These are phyloP conservation scores for Boletus albobrunnescens DNA, from an alignment of 1,284 basidiomycete genomes.

Conservation along the genomic window DNA sequence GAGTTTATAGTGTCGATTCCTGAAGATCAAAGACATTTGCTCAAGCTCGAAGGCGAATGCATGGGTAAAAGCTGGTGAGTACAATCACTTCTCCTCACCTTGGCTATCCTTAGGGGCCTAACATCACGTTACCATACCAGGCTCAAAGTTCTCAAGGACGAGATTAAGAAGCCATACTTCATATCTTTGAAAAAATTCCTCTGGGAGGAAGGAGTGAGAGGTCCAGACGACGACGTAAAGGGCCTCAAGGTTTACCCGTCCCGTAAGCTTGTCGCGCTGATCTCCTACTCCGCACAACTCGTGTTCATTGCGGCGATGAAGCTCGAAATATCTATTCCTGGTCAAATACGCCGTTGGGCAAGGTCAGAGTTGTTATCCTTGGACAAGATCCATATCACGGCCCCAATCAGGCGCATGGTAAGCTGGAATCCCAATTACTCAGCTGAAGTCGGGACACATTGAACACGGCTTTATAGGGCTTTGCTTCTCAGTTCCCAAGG, in stretches of 20 bases:
- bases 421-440: constrained; percentile 13
- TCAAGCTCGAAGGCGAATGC: constrained; percentile 64
- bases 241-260: constrained; percentile 57
- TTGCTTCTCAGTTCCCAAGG: constrained; percentile 82
- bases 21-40: constrained; percentile 54
- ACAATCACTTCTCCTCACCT: background rate
- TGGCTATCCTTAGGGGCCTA: background rate
- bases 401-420: constrained; percentile 69
- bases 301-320: constrained; percentile 25
- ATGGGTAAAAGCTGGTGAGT: constrained; percentile 73
- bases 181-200: constrained; percentile 66
- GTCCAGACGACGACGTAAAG: constrained; percentile 43
- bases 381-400: constrained; percentile 78
- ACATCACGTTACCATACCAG: constrained; percentile 34
- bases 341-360: constrained; percentile 75
- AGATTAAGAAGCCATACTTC: constrained; percentile 75
- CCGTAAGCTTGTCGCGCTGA: constrained; percentile 42
- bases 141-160: constrained; percentile 69
- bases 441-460: constrained; percentile 11
- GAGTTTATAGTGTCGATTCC: constrained; percentile 53
- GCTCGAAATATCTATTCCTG: constrained; percentile 77
- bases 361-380: constrained; percentile 76
- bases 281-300: constrained; percentile 1
- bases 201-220: constrained; percentile 62
- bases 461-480: constrained; percentile 46